These are phyloP conservation scores for Scheffersomyces insectosa DNA, from an alignment of 1,139 yeast genomes.

Conservation along the genomic window DNA sequence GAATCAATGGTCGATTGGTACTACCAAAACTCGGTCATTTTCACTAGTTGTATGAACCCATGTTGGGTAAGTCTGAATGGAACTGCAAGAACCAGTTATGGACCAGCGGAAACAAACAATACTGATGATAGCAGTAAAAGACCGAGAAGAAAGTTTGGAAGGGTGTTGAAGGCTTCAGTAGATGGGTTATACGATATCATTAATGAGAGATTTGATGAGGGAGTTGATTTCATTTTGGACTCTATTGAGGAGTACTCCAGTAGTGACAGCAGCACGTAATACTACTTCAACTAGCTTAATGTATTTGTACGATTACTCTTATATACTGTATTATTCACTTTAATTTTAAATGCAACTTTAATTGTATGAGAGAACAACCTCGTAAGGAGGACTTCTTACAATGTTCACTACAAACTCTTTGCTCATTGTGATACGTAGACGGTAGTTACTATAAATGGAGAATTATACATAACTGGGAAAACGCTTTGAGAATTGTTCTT, in stretches of 20 bases:
- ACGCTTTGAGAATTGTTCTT: conserved; percentile 51
- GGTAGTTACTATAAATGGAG: background rate
- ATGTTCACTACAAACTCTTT: too few relatives aligned
- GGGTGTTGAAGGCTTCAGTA: conserved; percentile 71
- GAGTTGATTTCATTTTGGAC: conserved; percentile 78
- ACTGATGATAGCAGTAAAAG: conserved; percentile 54
- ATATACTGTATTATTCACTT: too few relatives aligned
- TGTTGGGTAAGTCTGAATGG: conserved; percentile 65
- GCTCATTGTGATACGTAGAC: too few relatives aligned
- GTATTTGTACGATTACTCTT: too few relatives aligned
- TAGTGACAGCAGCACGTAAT: conserved; percentile 20
- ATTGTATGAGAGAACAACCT: too few relatives aligned
- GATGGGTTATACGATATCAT: conserved; percentile 79
- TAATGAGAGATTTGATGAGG: conserved; percentile 82
- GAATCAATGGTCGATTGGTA: conserved; percentile 92
- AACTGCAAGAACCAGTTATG: conserved; percentile 12
- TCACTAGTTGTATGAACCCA: conserved; percentile 70
- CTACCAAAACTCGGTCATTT: conserved; percentile 79
- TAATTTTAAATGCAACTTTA: too few relatives aligned
- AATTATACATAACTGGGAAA: conserved; percentile 54
- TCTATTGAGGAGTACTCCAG: conserved; percentile 56
- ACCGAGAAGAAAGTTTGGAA: conserved; percentile 88
- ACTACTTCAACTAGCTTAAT: too few relatives aligned
- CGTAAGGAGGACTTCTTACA: too few relatives aligned
- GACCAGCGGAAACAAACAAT: conserved; percentile 19